Conservation (phyloP, 805 yeast species). For the Candida mattraensis region DNA sequence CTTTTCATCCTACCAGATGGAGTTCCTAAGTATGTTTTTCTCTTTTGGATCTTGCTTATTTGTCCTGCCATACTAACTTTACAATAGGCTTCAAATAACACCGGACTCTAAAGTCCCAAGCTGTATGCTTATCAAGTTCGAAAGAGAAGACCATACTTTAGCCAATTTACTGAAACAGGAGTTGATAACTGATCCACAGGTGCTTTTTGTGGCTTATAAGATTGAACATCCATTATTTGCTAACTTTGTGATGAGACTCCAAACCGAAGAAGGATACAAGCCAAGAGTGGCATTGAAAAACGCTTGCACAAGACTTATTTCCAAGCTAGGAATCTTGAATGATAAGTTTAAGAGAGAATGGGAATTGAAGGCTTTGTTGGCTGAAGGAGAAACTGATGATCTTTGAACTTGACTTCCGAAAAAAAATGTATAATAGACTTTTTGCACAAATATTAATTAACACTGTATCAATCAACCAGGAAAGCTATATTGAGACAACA, state of each 20-base stretch:
- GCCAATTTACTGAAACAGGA: slow-evolving; percentile 89
- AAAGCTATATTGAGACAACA: too few species aligned
- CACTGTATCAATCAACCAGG: too few species aligned
- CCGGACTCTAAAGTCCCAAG: slow-evolving; percentile 96
- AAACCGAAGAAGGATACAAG: slow-evolving; percentile 91
- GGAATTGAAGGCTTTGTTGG: slow-evolving; percentile 76
- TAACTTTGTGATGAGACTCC: slow-evolving; percentile 88
- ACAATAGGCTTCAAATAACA: slow-evolving; percentile 65
- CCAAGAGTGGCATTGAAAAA: slow-evolving; percentile 88
- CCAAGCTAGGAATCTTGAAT: slow-evolving; percentile 71
- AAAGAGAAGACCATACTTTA: slow-evolving; percentile 96
- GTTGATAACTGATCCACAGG: slow-evolving; percentile 79
- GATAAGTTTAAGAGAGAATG: slow-evolving; percentile 88
- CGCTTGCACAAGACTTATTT: slow-evolving; percentile 83
- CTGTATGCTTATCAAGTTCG: slow-evolving; percentile 88
- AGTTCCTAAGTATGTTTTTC: slow-evolving; percentile 70
- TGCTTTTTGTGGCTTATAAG: slow-evolving; percentile 95
- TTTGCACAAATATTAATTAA: too few species aligned
- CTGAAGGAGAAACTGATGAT: slow-evolving; percentile 52
- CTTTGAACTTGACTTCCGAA: too few species aligned
- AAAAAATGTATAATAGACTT: slow-evolving; percentile 10
- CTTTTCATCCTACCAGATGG: slow-evolving; percentile 97
- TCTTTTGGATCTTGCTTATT: background rate
- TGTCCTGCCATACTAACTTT: slow-evolving; percentile 1
- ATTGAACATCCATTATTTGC: slow-evolving; percentile 98